Conservation (phyloP, 371 early-diverging fungal species). For the Mucor piriformis region DNA sequence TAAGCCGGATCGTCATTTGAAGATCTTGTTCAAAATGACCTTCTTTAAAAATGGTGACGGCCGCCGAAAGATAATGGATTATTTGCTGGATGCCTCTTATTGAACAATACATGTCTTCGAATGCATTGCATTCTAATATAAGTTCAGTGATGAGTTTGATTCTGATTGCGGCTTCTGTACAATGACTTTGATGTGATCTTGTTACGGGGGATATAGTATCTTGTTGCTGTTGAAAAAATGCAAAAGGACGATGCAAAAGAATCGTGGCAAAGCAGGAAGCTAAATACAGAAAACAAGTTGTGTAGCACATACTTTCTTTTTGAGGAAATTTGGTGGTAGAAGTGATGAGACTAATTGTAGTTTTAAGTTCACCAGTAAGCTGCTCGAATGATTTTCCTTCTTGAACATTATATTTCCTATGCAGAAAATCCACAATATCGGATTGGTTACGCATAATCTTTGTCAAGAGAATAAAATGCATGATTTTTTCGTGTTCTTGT, state of each 20-base stretch:
- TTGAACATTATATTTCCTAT: constrained; percentile 8
- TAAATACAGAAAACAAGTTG: constrained; percentile 26
- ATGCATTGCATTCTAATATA: constrained; percentile 28
- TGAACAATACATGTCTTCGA: constrained; percentile 42
- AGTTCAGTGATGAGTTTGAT: constrained; percentile 31
- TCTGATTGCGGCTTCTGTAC: constrained; percentile 28
- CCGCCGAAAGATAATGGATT: constrained; percentile 46
- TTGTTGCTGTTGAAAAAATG: neutral
- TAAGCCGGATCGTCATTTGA: neutral
- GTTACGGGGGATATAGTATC: neutral
- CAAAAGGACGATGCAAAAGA: constrained; percentile 21
- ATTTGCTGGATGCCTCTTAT: constrained; percentile 47
- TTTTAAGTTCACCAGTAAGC: constrained; percentile 6
- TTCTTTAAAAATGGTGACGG: constrained; percentile 34
- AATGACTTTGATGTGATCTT: constrained; percentile 11
- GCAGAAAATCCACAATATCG: constrained; percentile 17
- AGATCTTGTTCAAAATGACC: constrained; percentile 2
- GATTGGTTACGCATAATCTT: constrained; percentile 23
- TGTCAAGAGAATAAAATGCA: constrained; percentile 24
- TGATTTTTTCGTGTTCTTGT: constrained; percentile 19
- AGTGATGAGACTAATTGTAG: constrained; percentile 6
- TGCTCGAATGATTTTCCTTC: constrained; percentile 4
- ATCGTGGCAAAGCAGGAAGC: constrained; percentile 26
- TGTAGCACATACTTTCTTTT: constrained; percentile 24
- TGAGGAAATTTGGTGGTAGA: constrained; percentile 13